A percentile compares a stretch with the other conserved stretches of the same genome.
Conservation (phyloP, 345 rosid genomes). For the Anastatica hierochuntica region DNA sequence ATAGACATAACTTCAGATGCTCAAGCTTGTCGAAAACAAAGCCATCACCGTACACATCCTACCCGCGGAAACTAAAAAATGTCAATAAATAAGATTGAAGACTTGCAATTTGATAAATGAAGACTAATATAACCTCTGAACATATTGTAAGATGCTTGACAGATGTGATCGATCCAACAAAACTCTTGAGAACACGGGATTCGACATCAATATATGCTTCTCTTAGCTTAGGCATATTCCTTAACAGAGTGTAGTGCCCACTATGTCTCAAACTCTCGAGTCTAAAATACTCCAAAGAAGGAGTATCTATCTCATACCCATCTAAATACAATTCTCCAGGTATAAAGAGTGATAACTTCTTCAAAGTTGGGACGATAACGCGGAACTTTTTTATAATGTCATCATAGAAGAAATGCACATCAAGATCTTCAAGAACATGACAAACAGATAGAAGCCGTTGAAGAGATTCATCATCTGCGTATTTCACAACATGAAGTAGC, state of each 20-base stretch:
- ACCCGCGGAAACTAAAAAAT: background rate
- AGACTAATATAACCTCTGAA: background rate
- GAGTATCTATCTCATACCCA: background rate
- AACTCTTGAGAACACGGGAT: background rate
- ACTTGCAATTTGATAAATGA: background rate
- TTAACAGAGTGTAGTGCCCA: no score
- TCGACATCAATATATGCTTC: background rate
- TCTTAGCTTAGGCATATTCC: background rate
- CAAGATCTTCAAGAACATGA: no score
- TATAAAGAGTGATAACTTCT: background rate
- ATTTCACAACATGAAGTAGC: no score
- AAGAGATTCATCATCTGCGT: no score
- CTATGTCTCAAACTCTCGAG: no score
- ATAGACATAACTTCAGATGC: no score
- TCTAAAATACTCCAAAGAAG: background rate
- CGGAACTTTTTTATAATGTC: background rate
- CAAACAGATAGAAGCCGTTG: no score
- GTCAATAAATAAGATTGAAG: background rate
- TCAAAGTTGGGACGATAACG: background rate
- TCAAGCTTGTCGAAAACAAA: background rate
- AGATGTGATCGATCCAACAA: background rate
- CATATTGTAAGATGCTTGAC: constrained; percentile 1
- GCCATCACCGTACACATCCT: background rate
- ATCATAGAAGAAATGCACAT: no score
- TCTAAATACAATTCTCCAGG: rapidly evolving